A percentile compares a stretch with the other conserved stretches of the same genome.
These are phyloP conservation scores for Boeremia lycopersici DNA, from an alignment of 2,329 filamentous ascomycete species.

Conservation along the genomic window DNA sequence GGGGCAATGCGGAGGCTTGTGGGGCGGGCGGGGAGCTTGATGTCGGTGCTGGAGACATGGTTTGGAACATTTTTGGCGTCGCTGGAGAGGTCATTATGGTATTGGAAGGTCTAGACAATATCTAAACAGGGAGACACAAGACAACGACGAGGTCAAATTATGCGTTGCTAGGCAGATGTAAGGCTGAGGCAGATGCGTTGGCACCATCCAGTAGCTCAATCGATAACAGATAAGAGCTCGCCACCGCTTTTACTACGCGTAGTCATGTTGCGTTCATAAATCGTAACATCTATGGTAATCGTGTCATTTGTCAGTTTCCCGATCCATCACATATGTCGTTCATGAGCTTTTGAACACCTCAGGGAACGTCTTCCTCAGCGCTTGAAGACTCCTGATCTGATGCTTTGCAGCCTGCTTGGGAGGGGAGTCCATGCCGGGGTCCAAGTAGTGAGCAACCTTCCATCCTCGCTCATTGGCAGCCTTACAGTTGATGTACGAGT, in stretches of 20 bases:
- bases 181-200: slow-evolving; percentile 10
- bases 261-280: too few species aligned
- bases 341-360: slow-evolving; percentile 74
- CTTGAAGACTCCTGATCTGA: slow-evolving; percentile 75
- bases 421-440: slow-evolving; percentile 71
- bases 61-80: slow-evolving; percentile 46
- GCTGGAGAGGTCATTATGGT: slow-evolving; percentile 25
- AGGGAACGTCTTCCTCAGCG: slow-evolving; percentile 78
- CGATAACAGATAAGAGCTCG: slow-evolving; percentile 13
- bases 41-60: slow-evolving; percentile 34
- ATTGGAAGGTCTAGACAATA: background rate
- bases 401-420: slow-evolving; percentile 69
- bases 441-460: slow-evolving; percentile 84
- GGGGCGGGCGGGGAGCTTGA: slow-evolving; percentile 27
- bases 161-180: too few species aligned
- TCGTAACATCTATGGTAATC: background rate
- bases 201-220: slow-evolving; percentile 12
- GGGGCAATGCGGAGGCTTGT: slow-evolving; percentile 38
- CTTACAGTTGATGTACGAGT: slow-evolving; percentile 82
- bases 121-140: background rate
- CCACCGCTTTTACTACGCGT: background rate
- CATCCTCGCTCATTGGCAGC: slow-evolving; percentile 81
- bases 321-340: background rate
- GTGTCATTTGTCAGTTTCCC: background rate
- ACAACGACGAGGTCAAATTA: background rate